Evolutionary conservation across 495 filamentous ascomycete species (phyloP).

Genomic region (Annulohypoxylon stygium): DNA sequence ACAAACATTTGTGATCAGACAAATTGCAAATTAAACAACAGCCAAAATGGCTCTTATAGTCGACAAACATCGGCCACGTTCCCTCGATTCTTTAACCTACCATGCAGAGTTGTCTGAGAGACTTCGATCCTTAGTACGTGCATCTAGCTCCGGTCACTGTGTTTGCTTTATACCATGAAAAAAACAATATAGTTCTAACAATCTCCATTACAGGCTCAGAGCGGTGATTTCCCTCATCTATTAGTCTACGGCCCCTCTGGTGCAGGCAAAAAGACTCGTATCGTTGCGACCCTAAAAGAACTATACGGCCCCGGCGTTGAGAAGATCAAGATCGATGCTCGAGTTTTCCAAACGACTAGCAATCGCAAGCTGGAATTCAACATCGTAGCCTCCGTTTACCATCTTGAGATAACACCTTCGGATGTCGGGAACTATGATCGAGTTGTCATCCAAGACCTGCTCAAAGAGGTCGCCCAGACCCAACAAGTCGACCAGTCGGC

Average conservation of each 20-base stretch:
- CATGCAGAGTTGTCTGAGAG: slow-evolving; percentile 90
- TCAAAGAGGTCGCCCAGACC: slow-evolving; percentile 98
- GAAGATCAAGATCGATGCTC: slow-evolving; percentile 96
- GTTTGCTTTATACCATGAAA: slow-evolving; percentile 1
- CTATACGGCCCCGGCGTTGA: slow-evolving; percentile 93
- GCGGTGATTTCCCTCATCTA: slow-evolving; percentile 95
- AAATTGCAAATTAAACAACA: slow-evolving; percentile 3
- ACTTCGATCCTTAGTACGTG: slow-evolving; percentile 83
- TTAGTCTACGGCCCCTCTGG: slow-evolving; percentile 97
- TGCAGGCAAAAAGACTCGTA: slow-evolving; percentile 96
- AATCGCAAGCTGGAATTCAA: slow-evolving; percentile 99
- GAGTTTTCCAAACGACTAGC: slow-evolving; percentile 93
- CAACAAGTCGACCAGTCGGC: slow-evolving; percentile 94
- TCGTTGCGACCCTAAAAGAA: slow-evolving; percentile 92
- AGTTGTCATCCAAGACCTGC: slow-evolving; percentile 92
- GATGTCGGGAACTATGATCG: slow-evolving; percentile 98
- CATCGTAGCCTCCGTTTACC: slow-evolving; percentile 94
- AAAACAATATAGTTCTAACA: slow-evolving; percentile 26
- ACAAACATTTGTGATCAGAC: neutral
- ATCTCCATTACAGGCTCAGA: slow-evolving; percentile 77
- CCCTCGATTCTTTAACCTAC: slow-evolving; percentile 87
- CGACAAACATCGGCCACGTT: slow-evolving; percentile 92
- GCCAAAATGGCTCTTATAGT: slow-evolving; percentile 78
- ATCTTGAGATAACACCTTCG: slow-evolving; percentile 96
- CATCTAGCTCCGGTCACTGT: slow-evolving; percentile 7